phyloP scores from a whole-genome alignment of 495 filamentous ascomycete genomes.

The Aspergillus biplanus region DNA sequence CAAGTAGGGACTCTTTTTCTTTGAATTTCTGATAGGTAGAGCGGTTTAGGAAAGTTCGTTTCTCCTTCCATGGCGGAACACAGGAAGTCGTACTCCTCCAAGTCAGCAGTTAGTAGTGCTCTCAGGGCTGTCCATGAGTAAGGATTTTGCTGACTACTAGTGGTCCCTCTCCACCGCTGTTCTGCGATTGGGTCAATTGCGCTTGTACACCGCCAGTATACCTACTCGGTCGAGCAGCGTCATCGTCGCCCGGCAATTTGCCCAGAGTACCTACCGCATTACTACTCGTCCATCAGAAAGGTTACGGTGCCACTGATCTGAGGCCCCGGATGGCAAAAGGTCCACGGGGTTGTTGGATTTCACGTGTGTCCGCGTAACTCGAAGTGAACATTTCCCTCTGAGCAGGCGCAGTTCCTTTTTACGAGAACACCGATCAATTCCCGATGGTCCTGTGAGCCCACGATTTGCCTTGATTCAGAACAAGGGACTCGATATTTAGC shows the following conservation, averaged over 20 bases:
- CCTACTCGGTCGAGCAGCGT: constrained; percentile 18
- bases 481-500: neutral
- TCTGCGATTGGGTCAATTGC: constrained; percentile 25
- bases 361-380: neutral
- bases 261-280: constrained; percentile 11
- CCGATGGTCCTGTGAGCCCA: neutral
- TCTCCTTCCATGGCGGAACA: neutral
- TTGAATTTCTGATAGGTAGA: neutral
- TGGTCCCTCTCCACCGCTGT: constrained; percentile 22
- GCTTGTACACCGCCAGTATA: constrained; percentile 30
- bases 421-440: neutral
- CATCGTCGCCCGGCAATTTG: constrained; percentile 15
- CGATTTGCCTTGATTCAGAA: constrained; percentile 9
- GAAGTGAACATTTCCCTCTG: neutral
- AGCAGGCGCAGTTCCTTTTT: neutral
- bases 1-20: too few relatives aligned
- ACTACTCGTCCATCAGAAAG: neutral
- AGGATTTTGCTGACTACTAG: neutral
- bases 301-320: neutral
- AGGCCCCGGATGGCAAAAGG: constrained; percentile 2
- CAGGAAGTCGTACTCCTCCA: neutral
- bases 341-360: neutral
- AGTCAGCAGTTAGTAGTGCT: too few relatives aligned
- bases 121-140: neutral
- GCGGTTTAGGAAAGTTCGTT: neutral